These are phyloP conservation scores for Paraphaeosphaeria sporulosa DNA, from an alignment of 2,329 filamentous ascomycete genomes.

Conservation along the genomic window DNA sequence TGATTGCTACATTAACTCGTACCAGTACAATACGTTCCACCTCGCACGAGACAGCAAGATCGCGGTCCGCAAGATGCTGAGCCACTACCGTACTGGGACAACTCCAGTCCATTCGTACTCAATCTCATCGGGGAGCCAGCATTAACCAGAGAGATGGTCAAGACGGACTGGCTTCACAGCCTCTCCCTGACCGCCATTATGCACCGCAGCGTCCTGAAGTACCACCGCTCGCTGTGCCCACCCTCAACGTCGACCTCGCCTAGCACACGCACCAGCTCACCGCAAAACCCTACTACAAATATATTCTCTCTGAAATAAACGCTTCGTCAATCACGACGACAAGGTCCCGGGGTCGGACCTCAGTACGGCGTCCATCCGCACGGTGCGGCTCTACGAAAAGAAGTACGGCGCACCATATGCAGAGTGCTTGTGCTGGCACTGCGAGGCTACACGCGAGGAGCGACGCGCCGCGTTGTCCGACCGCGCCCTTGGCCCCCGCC, in stretches of 20 bases:
- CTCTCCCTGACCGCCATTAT: slow-evolving; percentile 71
- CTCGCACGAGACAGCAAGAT: slow-evolving; percentile 38
- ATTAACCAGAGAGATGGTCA: slow-evolving; percentile 74
- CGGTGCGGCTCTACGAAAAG: slow-evolving; percentile 72
- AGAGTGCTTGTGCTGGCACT: slow-evolving; percentile 85
- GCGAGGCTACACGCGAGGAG: slow-evolving; percentile 71
- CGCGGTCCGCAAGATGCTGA: slow-evolving; percentile 72
- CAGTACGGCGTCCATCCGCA: slow-evolving; percentile 73
- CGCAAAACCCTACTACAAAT: slow-evolving; percentile 68
- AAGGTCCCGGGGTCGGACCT: slow-evolving; percentile 76
- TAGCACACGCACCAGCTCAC: slow-evolving; percentile 83
- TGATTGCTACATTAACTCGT: slow-evolving; percentile 43
- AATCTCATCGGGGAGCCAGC: slow-evolving; percentile 68
- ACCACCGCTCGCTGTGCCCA: slow-evolving; percentile 74
- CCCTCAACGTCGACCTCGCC: slow-evolving; percentile 75
- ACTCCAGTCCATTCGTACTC: slow-evolving; percentile 69
- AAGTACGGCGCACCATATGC: slow-evolving; percentile 72
- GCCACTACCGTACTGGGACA: slow-evolving; percentile 77
- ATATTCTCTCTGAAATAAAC: slow-evolving; percentile 57
- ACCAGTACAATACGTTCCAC: slow-evolving; percentile 18
- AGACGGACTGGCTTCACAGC: slow-evolving; percentile 80
- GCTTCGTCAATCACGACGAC: slow-evolving; percentile 83
- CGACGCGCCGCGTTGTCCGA: slow-evolving; percentile 52
- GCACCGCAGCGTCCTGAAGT: slow-evolving; percentile 69
- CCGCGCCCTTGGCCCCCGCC: slow-evolving; percentile 28